Base-by-base conservation (phyloP, 2,329 filamentous ascomycete genomes). In the Geosmithia putterillii region DNA sequence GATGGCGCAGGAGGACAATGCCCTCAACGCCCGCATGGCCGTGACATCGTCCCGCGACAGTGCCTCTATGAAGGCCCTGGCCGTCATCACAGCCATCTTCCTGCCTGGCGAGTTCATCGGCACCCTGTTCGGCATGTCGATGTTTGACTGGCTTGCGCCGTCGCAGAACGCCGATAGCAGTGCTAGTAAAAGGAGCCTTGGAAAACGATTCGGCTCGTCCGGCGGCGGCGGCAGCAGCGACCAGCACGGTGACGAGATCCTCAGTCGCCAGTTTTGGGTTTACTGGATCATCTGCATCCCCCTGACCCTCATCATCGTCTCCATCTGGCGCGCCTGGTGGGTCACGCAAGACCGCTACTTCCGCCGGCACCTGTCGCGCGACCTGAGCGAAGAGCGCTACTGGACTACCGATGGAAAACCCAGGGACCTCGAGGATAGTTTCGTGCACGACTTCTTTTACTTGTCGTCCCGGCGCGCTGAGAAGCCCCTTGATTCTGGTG, bases 1-100 rank as follows among this genome's bases (percentile, higher is more conserved):
- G 49, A 68, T 70, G 62, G 66, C 66, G 3, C 66, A 70, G 47
- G 66, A 70, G 45, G 66, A 70, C 50, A 69, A 69, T 48, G 64
- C 66, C 22, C 58, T 69, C 41, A 64, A 64, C 42, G 62, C 62
- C 4, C 54, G 62, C 15, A 64, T 64, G 62, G 61, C 62, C 3
- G 62, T 64, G 2, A 54, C 62, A 2, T 63, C 61, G 2, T 58
- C 60, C 2, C 58, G 61, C 15, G 66, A 70, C 52, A 66, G 61
- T 18, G 68, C 65, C 0, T 69, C 66, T 1, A 69, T 70, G 65
- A 70, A 70, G 38, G 66, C 66, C 1, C 53, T 70, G 1, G 66
- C 66, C 2, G 64, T 70, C 22, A 69, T 70, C 43, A 69, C 66
- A 1, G 66, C 66, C 14, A 56, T 70, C n/a, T 70, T 70, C 49